These are phyloP conservation scores for Exophiala phaeomuriformis DNA, from an alignment of 2,329 filamentous ascomycete species.

Conservation along the genomic window DNA sequence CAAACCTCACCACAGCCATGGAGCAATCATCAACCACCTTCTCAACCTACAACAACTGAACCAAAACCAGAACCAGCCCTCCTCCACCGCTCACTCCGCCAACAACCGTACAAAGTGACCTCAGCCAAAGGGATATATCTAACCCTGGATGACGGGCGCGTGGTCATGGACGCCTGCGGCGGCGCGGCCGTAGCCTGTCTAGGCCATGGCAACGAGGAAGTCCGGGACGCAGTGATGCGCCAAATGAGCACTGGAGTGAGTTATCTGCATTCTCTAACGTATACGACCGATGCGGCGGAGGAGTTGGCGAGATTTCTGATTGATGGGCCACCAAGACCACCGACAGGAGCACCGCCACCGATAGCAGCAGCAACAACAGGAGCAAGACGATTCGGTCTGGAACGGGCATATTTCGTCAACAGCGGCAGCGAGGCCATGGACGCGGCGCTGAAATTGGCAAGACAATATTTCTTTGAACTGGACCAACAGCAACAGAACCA, in stretches of 20 bases:
- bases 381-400: slow-evolving; percentile 34
- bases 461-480: slow-evolving; percentile 44
- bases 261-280: slow-evolving; percentile 56
- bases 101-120: slow-evolving; percentile 42
- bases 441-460: slow-evolving; percentile 43
- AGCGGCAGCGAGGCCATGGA: slow-evolving; percentile 53
- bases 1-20: neutral
- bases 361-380: slow-evolving; percentile 23
- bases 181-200: slow-evolving; percentile 65
- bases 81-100: slow-evolving; percentile 47
- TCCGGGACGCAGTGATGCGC: slow-evolving; percentile 52
- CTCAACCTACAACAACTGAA: too few relatives aligned
- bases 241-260: slow-evolving; percentile 44
- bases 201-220: slow-evolving; percentile 56
- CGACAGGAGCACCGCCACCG: too few relatives aligned
- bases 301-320: slow-evolving; percentile 47
- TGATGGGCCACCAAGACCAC: slow-evolving; percentile 35
- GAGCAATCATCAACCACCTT: too few relatives aligned
- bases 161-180: slow-evolving; percentile 63
- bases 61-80: slow-evolving; percentile 26
- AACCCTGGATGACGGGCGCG: slow-evolving; percentile 48
- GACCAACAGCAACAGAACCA: slow-evolving; percentile 32
- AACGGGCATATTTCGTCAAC: slow-evolving; percentile 49
- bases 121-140: slow-evolving; percentile 47
- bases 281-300: slow-evolving; percentile 48